Base-by-base conservation (phyloP, 345 rosid species). In the Noccaea caerulescens region DNA sequence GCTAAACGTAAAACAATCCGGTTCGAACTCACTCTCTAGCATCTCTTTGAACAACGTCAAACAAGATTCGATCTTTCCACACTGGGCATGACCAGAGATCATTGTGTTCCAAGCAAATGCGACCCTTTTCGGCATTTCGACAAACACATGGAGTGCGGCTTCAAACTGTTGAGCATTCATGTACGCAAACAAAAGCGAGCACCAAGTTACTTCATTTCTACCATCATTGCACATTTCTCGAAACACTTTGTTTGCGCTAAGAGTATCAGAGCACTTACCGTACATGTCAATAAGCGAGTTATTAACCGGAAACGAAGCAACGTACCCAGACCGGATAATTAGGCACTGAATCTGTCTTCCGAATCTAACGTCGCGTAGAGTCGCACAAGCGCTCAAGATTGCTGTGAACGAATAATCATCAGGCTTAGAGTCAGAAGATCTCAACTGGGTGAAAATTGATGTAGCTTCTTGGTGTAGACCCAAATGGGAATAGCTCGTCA, bases 1-100 rank as follows among this genome's bases (percentile, higher is more conserved):
- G 79, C 98, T 92, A 57, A 84, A 84, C 16, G 96, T 89, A 77
- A 81, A 92, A 52, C 91, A 87, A 75, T 92, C 98, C 20, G 90
- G 92, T 42, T 72, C 46, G 42, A 63, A 69, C 37, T 62, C 72
- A 75, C 74, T 77, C 63, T 68, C 59, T 58, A 60, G 47, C 90
- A 89, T 87, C 69, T 80, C 84, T 70, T 50, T 81, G 57, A 87
- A 80, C 8, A 84, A 36, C 10, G 45, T 56, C 12, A 87, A 69
- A 79, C 98, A 92, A 5, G 41, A 47, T 58, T 81, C 85, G 27
- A 84, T 52, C 8, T 85, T 77, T 44, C 89, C 94, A 67, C 44
- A 38, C 13, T 73, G 81, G 2, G 88, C 86, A 83, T 83, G 77
- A 8, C 88, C 89, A 0, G 82, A 76, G 41, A 92, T 87, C 86